Evolutionary conservation across 2,329 filamentous ascomycete genomes (phyloP).

Genomic region (Aspergillus flavus): DNA sequence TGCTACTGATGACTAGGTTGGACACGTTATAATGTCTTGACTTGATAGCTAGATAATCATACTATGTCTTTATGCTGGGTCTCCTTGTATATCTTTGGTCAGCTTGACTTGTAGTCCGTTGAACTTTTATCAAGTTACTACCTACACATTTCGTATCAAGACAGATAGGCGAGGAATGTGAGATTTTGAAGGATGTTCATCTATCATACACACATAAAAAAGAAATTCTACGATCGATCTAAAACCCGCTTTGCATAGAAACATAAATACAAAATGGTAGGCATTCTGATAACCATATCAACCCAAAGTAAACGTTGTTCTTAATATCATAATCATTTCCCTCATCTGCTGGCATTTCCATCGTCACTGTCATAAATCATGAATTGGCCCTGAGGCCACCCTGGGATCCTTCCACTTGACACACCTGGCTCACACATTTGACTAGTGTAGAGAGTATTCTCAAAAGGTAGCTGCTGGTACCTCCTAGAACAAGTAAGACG

Average conservation of each 20-base stretch:
- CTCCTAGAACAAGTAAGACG: not conserved
- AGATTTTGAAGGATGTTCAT: no score
- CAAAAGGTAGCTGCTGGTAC: not conserved
- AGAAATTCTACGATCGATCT: not conserved
- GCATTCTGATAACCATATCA: not conserved
- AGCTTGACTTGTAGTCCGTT: no score
- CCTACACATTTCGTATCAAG: no score
- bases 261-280: not conserved
- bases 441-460: not conserved
- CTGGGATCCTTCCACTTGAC: not conserved
- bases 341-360: not conserved
- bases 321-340: not conserved
- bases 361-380: conserved; percentile 3
- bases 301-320: not conserved
- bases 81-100: no score
- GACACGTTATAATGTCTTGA: no score
- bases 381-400: not conserved
- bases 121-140: no score
- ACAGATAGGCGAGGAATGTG: no score
- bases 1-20: no score
- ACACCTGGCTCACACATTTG: not conserved
- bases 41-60: no score
- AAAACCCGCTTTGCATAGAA: not conserved
- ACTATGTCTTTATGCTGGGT: no score
- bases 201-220: no score